Percentiles rank a stretch among this genome's conserved stretches.
These are phyloP conservation scores for Parascedosporium putredinis DNA, from an alignment of 2,329 filamentous ascomycete species.

Conservation along the genomic window DNA sequence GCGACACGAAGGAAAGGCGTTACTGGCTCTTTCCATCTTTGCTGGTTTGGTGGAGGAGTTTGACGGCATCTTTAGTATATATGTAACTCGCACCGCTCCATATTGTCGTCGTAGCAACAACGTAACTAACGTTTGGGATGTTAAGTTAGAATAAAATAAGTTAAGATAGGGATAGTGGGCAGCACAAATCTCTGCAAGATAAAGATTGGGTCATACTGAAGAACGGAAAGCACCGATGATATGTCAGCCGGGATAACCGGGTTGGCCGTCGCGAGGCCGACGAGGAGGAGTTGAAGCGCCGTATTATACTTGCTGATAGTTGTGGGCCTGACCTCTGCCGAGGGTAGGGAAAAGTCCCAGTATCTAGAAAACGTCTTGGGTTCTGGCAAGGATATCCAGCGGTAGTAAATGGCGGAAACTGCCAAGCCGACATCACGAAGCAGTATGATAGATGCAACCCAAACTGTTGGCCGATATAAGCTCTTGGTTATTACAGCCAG, in stretches of 20 bases:
- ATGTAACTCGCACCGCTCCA: conserved; percentile 94
- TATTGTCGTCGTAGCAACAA: conserved; percentile 80
- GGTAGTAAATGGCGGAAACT: conserved; percentile 84
- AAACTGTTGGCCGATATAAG: no score
- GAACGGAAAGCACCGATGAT: conserved; percentile 41
- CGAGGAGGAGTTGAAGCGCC: conserved; percentile 75
- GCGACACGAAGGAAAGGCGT: not conserved
- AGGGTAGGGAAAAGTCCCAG: conserved; percentile 94
- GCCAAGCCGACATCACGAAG: conserved; percentile 77
- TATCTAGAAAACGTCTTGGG: conserved; percentile 89
- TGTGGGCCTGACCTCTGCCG: conserved; percentile 73
- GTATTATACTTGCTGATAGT: conserved; percentile 89
- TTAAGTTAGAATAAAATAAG: conserved; percentile 18
- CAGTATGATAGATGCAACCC: conserved; percentile 82
- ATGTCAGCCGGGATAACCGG: conserved; percentile 59
- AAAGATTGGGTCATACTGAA: conserved; percentile 56
- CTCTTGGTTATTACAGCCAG: no score
- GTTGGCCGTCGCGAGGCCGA: conserved; percentile 73
- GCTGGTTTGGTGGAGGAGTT: conserved; percentile 52
- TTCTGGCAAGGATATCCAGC: conserved; percentile 85
- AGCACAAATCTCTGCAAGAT: not conserved
- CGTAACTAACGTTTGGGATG: conserved; percentile 55
- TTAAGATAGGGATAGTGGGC: conserved; percentile 8
- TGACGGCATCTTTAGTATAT: conserved; percentile 83
- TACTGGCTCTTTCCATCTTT: not conserved